Percentiles rank a stretch among this genome's conserved stretches.
These are phyloP conservation scores for Trichosporon sp. DNA, from an alignment of 1,284 basidiomycete species.

Conservation along the genomic window DNA sequence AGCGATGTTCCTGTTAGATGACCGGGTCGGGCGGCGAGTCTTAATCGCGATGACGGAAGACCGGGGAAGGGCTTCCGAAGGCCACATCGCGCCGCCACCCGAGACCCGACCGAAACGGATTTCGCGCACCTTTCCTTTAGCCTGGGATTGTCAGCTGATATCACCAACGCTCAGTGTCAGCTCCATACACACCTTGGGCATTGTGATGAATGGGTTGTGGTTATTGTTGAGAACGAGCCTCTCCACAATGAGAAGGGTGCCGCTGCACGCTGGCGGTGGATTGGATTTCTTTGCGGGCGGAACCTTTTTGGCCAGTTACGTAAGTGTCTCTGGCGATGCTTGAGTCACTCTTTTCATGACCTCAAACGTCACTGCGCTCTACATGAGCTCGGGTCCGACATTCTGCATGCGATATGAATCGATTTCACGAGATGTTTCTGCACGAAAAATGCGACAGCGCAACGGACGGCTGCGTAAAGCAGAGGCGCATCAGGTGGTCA, in stretches of 20 bases:
- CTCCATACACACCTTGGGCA: slow-evolving; percentile 47
- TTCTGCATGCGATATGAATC: not conserved
- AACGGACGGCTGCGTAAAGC: not conserved
- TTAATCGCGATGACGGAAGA: not conserved
- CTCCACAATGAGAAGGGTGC: slow-evolving; percentile 10
- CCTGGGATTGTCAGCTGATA: slow-evolving; percentile 36
- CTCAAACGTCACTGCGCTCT: not conserved
- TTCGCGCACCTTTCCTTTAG: slow-evolving; percentile 52
- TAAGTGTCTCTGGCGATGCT: not conserved
- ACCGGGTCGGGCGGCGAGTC: not conserved
- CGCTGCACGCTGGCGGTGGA: slow-evolving; percentile 9
- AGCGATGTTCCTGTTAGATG: not conserved
- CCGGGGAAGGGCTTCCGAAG: not conserved
- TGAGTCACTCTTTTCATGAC: not conserved
- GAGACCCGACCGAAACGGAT: not conserved
- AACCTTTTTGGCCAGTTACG: not conserved
- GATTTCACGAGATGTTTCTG: not conserved
- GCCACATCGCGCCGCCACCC: not conserved
- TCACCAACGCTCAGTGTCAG: not conserved
- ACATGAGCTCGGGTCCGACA: not conserved
- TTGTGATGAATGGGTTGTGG: slow-evolving; percentile 32
- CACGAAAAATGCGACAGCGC: not conserved
- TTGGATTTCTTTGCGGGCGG: slow-evolving; percentile 8
- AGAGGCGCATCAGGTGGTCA: not conserved
- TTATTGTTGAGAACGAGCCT: slow-evolving; percentile 16